Base-by-base conservation (phyloP, 139 green algal genomes). In the Chlorella sp. region DNA sequence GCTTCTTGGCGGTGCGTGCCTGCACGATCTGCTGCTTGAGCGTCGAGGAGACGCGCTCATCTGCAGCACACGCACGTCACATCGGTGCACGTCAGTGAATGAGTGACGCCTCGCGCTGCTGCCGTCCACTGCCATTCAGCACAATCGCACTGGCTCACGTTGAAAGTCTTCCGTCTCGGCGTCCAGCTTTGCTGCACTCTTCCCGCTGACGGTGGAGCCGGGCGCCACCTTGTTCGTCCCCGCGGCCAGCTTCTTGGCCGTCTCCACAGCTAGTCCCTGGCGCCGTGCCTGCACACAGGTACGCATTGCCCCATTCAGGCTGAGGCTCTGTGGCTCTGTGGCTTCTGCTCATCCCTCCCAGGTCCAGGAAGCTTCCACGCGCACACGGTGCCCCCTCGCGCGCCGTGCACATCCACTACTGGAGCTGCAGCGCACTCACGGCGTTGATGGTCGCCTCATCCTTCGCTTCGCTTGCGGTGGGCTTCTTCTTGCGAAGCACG, bases 11-110 rank as follows among this genome's bases (percentile, higher is more conserved):
- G 24, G 96, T 86, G 20, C 95, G 75, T 20, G 91, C 95, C 69
- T 93, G 83, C 33, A 92, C 76, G 49, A 99, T 98, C 59, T 91
- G 88, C 77, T 94, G 95, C 78, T 98, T 98, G 49, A 99, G 85
- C 49, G 96, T 93, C 22, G 84, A 89, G 17, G 82, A 92, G n/a
- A 99, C 95, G 14, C 78, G 82, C 35, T 96, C 84, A 74, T 93
- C 88, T 94, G 81, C 79, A 82, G 23, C 27, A 24, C 1, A 30
- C 62, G 29, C 4, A 35, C 3, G 1, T 4, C 42, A 30, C 61
- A 29, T 33, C n/a, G 42, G 42, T 55, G 42, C 42, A 55, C 10
- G 42, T 31, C 17, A 69, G 5, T 20, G 36, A 10, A 67, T 2
- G 29, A n/a, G 34, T 27, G 20, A 67, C 67, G 22, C 51, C 6